Conservation (phyloP, 108 stramenopile species). For the Bacterosira constricta region DNA sequence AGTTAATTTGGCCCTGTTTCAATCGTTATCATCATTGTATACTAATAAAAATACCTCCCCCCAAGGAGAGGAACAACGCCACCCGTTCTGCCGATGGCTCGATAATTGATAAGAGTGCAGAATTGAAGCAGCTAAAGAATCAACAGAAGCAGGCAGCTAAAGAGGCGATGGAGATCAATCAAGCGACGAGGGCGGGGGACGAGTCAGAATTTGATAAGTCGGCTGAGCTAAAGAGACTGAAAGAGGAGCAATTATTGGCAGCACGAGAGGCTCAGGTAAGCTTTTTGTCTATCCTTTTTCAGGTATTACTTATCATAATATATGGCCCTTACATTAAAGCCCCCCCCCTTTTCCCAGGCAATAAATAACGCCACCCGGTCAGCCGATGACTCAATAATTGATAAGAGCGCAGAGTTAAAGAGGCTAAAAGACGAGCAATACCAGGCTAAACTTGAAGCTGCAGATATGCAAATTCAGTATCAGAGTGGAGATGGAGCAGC, state of each 20-base stretch:
- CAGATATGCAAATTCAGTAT: not conserved
- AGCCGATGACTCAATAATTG: conserved; percentile 1
- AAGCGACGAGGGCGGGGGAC: not conserved
- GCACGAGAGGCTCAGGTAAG: not conserved
- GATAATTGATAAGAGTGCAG: not conserved
- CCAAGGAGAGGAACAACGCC: not conserved
- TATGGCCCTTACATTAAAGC: too few relatives aligned
- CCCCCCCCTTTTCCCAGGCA: too few relatives aligned
- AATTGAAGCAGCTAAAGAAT: conserved; percentile 6
- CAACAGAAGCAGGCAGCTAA: not conserved
- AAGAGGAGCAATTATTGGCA: not conserved
- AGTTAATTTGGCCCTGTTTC: too few relatives aligned
- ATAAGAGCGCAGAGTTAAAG: conserved; percentile 13
- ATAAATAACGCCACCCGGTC: not conserved
- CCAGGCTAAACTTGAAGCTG: not conserved
- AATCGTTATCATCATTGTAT: not conserved
- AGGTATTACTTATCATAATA: too few relatives aligned
- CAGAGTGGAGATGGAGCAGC: not conserved
- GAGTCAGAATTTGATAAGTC: not conserved
- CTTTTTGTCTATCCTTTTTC: too few relatives aligned
- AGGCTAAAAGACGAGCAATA: not conserved
- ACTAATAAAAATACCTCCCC: not conserved
- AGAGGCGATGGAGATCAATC: not conserved
- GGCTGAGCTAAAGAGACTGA: not conserved
- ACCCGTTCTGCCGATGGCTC: not conserved